Base-by-base conservation (phyloP, 805 yeast genomes). In the Candida gorgasii region DNA sequence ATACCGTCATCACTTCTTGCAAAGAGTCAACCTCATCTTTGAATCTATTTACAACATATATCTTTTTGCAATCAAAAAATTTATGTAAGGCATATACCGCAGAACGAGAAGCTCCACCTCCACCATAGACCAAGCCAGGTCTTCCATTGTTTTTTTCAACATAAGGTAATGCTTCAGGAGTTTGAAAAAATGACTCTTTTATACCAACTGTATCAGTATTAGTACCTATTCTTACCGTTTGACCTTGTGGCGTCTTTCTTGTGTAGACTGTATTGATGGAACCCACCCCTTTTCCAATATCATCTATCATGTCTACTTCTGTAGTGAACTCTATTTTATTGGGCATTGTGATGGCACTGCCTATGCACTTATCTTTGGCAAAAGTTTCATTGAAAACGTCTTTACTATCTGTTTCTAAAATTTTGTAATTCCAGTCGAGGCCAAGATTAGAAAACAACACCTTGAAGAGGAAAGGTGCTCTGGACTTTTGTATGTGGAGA, bases 71-170 rank as follows among this genome's bases (percentile, higher is more conserved):
- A 7, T 52, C 55, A 44, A 62, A 50, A 34, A 49, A 58, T 33
- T 52, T 41, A 27, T 55, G 44, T 36, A 63, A 53, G 3, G 66
- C 62, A 37, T 54, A 62, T 5, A 62, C 59, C 1, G 67, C 67
- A 5, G 64, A 58, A 24, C 67, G 50, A 32, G 63, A 58, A 11
- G 68, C 67, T 7, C 68, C 68, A 11, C 68, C 68, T 4, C 67
- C 67, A 5, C 68, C 66, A 40, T 61, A 63, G 0, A 63, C 65
- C 45, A 63, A 46, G 5, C 66, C 67, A 0, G 63, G 57, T n/a
- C 36, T 45, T 4, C 45, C 45, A 11, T 45, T 46, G 41, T 16
- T 23, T 14, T 28, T 38, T 44, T 33, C 40, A 6, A 39, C 43
- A 15, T 32, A 15, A 7, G 23, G 22, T 7, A 15, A 7, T 7